Evolutionary conservation across 192 early-diverging fungal species (phyloP).

Genomic region (Entomortierella chlamydospora): DNA sequence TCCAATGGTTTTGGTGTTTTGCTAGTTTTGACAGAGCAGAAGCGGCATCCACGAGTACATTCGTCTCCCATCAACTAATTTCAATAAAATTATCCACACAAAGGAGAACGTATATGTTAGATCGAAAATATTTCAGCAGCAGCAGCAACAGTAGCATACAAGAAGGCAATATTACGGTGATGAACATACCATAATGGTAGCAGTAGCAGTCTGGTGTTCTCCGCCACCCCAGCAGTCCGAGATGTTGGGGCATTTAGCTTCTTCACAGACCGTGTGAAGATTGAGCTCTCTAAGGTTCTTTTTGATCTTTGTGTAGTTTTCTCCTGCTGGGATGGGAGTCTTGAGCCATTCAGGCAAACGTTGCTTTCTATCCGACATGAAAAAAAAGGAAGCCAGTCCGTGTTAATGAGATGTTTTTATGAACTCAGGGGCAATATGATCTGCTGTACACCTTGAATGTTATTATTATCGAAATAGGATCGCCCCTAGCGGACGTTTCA

Average conservation of each 20-base stretch:
- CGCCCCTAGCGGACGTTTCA: too few species aligned
- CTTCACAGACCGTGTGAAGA: slow-evolving; percentile 97
- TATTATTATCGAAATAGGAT: too few species aligned
- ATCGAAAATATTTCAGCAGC: too few species aligned
- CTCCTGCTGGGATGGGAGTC: slow-evolving; percentile 88
- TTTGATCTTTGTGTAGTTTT: slow-evolving; percentile 85
- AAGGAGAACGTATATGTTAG: too few species aligned
- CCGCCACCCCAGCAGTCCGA: slow-evolving; percentile 99
- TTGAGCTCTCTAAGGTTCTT: slow-evolving; percentile 94
- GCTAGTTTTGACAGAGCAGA: slow-evolving; percentile 98
- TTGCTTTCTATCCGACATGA: slow-evolving; percentile 52
- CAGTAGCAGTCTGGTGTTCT: slow-evolving; percentile 94
- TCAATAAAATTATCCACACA: too few species aligned
- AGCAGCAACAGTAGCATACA: too few species aligned
- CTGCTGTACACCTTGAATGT: background rate
- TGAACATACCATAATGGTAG: slow-evolving; percentile 86
- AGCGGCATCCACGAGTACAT: slow-evolving; percentile 97
- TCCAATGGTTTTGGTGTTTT: slow-evolving; percentile 86
- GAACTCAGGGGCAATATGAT: background rate
- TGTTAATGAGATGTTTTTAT: background rate
- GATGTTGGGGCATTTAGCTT: slow-evolving; percentile 97
- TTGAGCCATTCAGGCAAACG: slow-evolving; percentile 95
- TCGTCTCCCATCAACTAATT: slow-evolving; percentile 92
- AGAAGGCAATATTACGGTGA: background rate
- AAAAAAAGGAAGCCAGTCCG: background rate